These are phyloP conservation scores for Acmispon strigosus DNA, from an alignment of 306 rosid species.

Conservation along the genomic window DNA sequence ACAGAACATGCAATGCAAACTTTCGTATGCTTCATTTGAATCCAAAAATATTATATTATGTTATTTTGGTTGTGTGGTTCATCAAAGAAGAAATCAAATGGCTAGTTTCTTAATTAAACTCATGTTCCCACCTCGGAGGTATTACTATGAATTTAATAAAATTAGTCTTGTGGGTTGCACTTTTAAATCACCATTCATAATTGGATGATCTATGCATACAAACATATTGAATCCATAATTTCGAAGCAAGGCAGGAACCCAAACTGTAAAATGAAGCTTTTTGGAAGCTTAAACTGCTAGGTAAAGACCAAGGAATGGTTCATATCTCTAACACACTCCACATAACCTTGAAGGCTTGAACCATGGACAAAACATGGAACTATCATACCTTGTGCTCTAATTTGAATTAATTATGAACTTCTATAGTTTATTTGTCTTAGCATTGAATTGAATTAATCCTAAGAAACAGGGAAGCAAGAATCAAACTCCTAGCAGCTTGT, in stretches of 20 bases:
- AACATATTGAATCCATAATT: too few species aligned
- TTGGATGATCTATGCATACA: background rate
- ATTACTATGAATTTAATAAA: background rate
- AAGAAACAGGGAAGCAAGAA: background rate
- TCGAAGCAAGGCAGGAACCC: background rate
- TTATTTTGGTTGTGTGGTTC: background rate
- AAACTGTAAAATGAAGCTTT: background rate
- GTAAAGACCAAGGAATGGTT: background rate
- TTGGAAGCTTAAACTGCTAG: background rate
- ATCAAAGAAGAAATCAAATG: background rate
- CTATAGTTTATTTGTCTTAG: too few species aligned
- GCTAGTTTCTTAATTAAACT: background rate
- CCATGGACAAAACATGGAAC: background rate
- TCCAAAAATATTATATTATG: background rate
- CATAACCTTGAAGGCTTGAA: background rate
- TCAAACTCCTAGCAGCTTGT: background rate
- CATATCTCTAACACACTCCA: background rate
- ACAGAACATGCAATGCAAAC: background rate
- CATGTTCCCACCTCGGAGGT: background rate
- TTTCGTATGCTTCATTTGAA: background rate
- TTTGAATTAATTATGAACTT: background rate
- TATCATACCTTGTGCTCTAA: background rate
- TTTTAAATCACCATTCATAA: slow-evolving; percentile 7
- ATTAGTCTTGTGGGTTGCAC: background rate
- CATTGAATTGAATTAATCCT: too few species aligned